Conservation (phyloP, 106 monocot genomes). For the Platanthera guangdongensis region DNA sequence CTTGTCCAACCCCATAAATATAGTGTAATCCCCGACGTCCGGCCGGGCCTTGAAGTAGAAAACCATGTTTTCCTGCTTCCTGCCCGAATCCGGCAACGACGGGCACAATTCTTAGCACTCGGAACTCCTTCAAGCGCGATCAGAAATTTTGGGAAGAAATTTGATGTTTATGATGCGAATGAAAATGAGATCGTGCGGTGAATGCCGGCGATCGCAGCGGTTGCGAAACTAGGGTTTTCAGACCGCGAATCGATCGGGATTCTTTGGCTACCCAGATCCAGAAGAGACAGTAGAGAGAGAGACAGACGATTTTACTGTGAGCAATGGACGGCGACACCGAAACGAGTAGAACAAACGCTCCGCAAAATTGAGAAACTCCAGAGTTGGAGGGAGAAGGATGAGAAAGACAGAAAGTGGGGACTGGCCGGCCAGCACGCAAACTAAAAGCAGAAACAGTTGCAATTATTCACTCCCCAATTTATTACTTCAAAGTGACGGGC, state of each 20-base stretch:
- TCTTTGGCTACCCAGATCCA: background rate
- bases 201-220: background rate
- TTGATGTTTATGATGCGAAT: background rate
- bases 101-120: background rate
- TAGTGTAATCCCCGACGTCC: conserved; percentile 86
- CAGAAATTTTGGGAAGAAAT: background rate
- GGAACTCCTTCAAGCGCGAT: background rate
- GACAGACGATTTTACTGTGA: too few species aligned
- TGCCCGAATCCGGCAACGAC: background rate
- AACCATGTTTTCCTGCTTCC: conserved; percentile 44
- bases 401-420: background rate
- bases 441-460: too few species aligned
- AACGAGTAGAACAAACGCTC: background rate
- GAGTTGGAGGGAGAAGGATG: background rate
- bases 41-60: conserved; percentile 90
- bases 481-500: too few species aligned
- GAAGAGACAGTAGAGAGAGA: background rate
- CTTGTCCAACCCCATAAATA: conserved; percentile 98
- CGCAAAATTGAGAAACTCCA: background rate
- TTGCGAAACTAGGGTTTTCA: background rate
- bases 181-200: conserved; percentile 1
- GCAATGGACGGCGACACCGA: too few species aligned
- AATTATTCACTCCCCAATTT: too few species aligned
- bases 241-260: background rate
- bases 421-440: too few species aligned